These are phyloP conservation scores for Hygrocybe coccinea DNA, from an alignment of 768 basidiomycete genomes.

Conservation along the genomic window DNA sequence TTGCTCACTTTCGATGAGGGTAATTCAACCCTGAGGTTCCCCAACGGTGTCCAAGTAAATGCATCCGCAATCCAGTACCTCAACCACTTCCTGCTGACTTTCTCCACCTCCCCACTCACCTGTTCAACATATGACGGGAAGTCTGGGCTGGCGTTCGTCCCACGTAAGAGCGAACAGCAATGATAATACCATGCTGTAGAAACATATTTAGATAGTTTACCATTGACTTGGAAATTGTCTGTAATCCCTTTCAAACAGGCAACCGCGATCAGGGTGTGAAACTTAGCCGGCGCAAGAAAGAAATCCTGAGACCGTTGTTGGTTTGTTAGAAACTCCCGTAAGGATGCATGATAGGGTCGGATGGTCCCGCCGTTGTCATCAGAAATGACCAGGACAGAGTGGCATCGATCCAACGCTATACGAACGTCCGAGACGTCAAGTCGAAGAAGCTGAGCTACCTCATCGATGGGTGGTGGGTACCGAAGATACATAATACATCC, in stretches of 20 bases:
- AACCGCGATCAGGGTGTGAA: background rate
- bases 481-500: slow-evolving; percentile 7
- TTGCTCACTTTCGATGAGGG: background rate
- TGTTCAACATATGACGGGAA: background rate
- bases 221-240: no score
- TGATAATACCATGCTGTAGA: background rate
- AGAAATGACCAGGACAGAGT: slow-evolving; percentile 11
- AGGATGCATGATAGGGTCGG: slow-evolving; percentile 29
- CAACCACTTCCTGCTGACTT: background rate
- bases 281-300: no score
- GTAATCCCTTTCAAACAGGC: background rate
- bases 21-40: background rate
- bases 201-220: background rate
- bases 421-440: slow-evolving; percentile 1
- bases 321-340: no score
- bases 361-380: slow-evolving; percentile 19
- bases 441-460: slow-evolving; percentile 4
- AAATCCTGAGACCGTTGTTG: no score
- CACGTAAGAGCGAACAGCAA: background rate
- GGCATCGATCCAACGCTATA: slow-evolving; percentile 2
- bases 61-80: background rate
- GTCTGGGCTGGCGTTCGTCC: background rate
- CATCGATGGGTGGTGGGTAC: background rate
- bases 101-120: background rate
- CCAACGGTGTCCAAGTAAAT: background rate